A percentile compares a stretch with the other conserved stretches of the same genome.
phyloP scores from a whole-genome alignment of 495 filamentous ascomycete genomes.

The Hypoxylon lenormandii region DNA sequence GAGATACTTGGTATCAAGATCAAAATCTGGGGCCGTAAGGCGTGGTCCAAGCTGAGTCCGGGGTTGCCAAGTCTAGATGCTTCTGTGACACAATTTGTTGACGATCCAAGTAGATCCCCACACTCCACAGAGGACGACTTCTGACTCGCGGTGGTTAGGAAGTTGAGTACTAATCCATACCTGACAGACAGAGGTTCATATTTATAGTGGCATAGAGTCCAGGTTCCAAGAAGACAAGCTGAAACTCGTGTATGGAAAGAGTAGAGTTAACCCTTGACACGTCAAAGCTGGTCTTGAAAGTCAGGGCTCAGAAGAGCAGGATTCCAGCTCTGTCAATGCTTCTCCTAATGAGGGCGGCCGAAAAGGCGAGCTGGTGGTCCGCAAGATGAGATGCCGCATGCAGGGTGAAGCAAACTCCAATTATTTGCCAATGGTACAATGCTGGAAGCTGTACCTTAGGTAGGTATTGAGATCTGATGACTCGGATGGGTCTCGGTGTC shows the following conservation, averaged over 20 bases:
- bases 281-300: conserved; percentile 4
- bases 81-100: background rate
- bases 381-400: background rate
- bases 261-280: background rate
- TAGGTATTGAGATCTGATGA: background rate
- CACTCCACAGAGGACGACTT: conserved; percentile 2
- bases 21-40: background rate
- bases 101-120: conserved; percentile 4
- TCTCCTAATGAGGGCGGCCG: conserved; percentile 14
- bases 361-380: background rate
- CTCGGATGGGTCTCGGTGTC: too few relatives aligned
- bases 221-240: background rate
- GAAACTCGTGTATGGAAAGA: background rate
- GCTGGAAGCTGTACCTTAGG: background rate
- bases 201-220: conserved; percentile 2
- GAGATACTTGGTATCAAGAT: conserved; percentile 2
- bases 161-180: conserved; percentile 14
- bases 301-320: background rate
- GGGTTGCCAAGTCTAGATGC: background rate
- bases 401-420: conserved; percentile 1
- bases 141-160: conserved; percentile 9
- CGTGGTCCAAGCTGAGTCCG: background rate
- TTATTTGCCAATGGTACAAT: conserved; percentile 24
- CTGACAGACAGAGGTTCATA: conserved; percentile 9
- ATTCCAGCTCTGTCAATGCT: background rate